Evolutionary conservation across 768 basidiomycete genomes (phyloP).

Genomic region (Pleurotus eryngii): DNA sequence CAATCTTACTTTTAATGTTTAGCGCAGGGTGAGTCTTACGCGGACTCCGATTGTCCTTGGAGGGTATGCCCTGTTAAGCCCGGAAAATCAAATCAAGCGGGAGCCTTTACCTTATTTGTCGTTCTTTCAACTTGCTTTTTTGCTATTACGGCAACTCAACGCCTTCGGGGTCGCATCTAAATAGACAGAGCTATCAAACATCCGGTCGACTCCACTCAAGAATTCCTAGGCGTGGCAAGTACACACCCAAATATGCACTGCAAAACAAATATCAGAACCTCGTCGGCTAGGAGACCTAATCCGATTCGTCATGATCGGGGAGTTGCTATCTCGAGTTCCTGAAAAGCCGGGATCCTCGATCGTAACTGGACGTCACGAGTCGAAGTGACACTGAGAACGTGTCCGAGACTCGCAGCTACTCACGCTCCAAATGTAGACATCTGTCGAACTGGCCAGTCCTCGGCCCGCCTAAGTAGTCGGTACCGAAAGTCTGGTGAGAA

Average conservation of each 20-base stretch:
- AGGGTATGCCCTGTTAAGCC: background rate
- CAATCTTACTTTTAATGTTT: constrained; percentile 9
- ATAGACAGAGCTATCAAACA: background rate
- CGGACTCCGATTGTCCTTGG: background rate
- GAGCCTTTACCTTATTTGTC: constrained; percentile 5
- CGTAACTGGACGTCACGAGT: constrained; percentile 30
- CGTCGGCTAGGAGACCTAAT: constrained; percentile 2
- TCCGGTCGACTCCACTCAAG: constrained; percentile 7
- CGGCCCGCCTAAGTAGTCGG: constrained; percentile 31
- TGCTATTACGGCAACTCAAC: constrained; percentile 6
- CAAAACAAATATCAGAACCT: background rate
- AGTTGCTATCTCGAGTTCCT: constrained; percentile 28
- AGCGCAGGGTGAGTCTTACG: background rate
- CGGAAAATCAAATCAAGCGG: constrained; percentile 5
- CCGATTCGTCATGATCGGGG: too few species aligned
- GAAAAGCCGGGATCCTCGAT: constrained; percentile 30
- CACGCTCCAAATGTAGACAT: constrained; percentile 16
- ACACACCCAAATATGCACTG: background rate
- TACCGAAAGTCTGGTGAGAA: constrained; percentile 23
- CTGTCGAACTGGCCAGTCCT: constrained; percentile 1
- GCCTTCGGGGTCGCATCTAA: constrained; percentile 1
- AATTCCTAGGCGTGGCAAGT: constrained; percentile 1
- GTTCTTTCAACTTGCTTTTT: constrained; percentile 1
- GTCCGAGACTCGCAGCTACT: constrained; percentile 31
- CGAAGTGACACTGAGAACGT: constrained; percentile 24